Conservation (phyloP, 805 yeast genomes). For the Starmerella vaccinii region DNA sequence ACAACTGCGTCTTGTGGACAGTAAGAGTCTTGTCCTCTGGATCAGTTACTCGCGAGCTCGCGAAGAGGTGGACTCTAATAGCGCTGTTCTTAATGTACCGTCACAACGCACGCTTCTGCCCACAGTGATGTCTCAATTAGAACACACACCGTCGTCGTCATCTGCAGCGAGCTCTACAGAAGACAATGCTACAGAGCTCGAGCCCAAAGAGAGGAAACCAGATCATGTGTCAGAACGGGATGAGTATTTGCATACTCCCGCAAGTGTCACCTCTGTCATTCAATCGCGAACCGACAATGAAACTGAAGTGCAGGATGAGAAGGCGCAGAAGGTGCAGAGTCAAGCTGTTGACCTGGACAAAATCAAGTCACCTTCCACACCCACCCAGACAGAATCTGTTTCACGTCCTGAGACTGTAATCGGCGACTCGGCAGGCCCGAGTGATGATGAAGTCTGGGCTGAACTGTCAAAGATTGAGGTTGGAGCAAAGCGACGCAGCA, state of each 20-base stretch:
- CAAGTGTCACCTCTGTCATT: no score
- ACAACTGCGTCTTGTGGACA: conserved; percentile 61
- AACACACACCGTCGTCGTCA: background rate
- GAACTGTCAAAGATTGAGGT: conserved; percentile 34
- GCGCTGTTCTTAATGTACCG: background rate
- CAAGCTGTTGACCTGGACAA: no score
- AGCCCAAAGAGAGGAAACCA: background rate
- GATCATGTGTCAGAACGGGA: background rate
- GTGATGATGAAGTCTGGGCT: background rate
- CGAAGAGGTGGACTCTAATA: background rate
- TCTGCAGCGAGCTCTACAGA: background rate
- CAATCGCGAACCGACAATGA: no score
- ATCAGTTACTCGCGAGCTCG: conserved; percentile 57
- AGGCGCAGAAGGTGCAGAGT: no score
- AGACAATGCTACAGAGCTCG: background rate
- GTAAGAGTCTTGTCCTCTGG: conserved; percentile 62
- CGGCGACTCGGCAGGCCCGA: background rate
- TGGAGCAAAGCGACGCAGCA: conserved; percentile 61
- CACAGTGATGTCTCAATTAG: background rate
- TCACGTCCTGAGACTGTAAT: background rate
- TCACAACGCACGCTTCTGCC: conserved; percentile 15
- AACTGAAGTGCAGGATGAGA: no score
- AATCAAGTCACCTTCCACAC: no score
- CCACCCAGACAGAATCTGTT: no score
- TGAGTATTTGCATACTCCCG: background rate